Evolutionary conservation across 306 rosid genomes (phyloP), one percentile per base, ranked within the genome.

Genomic region (Biancaea sappan): DNA sequence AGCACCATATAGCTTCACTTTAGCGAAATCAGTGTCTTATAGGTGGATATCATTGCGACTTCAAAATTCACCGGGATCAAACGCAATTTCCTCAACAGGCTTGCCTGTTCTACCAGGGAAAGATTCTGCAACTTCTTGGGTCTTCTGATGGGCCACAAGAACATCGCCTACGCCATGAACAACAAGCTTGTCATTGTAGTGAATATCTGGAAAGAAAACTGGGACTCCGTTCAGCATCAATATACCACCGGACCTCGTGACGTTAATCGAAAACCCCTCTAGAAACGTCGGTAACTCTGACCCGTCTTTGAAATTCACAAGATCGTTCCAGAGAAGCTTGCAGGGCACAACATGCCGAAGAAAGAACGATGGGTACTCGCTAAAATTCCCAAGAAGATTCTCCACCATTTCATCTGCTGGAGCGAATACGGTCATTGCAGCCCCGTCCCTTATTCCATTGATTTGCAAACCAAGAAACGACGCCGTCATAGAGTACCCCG

Each of bases 261-360:
- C 54, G 44, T 68, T 71, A 69, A 93, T 82, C 0, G 66, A 12
- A 24, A 80, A 86, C 16, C 91, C 96, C 1, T 83, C 88, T 80
- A 72, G 46, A 44, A 79, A 85, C 14, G 96, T 90, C 5, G 85
- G 83, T 24, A 93, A 59, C 41, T 38, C 61, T 0, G 88, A 48
- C 2, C 82, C 88, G 0, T 86, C 81, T 0, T 22, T 60, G 48
- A 86, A 68, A 68, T 82, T 47, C 43, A 71, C 84, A 48, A 88
- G 69, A 76, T 91, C 92, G 37, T 79, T 83, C 97, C 92, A 89
- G 35, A 78, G 28, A 41, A 93, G 79, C 71, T 76, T 82, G 82
- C 93, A 89, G 0, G 92, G 93, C 26, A 88, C 89, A 31, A 83
- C 82, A 26, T 93, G 98, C 15, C 93, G 87, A 13, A 84, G 86